Base-by-base conservation (phyloP, 495 filamentous ascomycete species). In the Jackrogersella minutella region DNA sequence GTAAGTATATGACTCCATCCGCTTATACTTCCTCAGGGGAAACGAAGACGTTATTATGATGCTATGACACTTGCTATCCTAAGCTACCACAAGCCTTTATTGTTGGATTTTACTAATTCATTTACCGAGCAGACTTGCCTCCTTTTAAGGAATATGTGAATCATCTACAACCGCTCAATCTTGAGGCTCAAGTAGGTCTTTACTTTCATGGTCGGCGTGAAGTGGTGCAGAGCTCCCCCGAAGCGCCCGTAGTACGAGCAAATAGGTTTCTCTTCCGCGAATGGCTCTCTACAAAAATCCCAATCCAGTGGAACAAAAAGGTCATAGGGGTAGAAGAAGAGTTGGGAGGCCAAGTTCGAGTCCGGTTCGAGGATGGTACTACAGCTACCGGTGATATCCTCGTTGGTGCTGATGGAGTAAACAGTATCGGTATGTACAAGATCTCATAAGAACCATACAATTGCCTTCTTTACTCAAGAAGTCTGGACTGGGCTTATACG, bases 331-430 rank as follows among this genome's bases (percentile, higher is more conserved):
- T 79, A 8, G 73, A 75, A 54, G 67, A 75, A 54, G 67, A 76
- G 34, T 62, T 49, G 10, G 77, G 50, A 21, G 84, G 77, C 44
- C 82, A 85, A 70, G 77, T 91, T 30, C 85, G 82, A 39, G 85
- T 85, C 37, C 87, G 86, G 73, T 93, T 93, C 82, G 86, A 86
- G 31, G 91, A 92, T 72, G 86, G 87, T 47, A 82, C 83, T 14
- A 86, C 85, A 2, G 78, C 82, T 1, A 84, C 65, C 7, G 79
- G 78, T 0, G 67, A 72, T 22, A 62, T 82, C 0, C 55, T 85
- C 2, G 71, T 87, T 7, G 84, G 82, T 3, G 78, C 82, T 0
- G 84, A 86, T 65, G 84, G 83, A 11, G 71, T 78, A 0, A 71
- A 71, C 13, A 78, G 76, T 24, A 46, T 63, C n/a, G 66, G 75